Conservation (phyloP, 108 stramenopile genomes). For the Stephanodiscus minutulus region DNA sequence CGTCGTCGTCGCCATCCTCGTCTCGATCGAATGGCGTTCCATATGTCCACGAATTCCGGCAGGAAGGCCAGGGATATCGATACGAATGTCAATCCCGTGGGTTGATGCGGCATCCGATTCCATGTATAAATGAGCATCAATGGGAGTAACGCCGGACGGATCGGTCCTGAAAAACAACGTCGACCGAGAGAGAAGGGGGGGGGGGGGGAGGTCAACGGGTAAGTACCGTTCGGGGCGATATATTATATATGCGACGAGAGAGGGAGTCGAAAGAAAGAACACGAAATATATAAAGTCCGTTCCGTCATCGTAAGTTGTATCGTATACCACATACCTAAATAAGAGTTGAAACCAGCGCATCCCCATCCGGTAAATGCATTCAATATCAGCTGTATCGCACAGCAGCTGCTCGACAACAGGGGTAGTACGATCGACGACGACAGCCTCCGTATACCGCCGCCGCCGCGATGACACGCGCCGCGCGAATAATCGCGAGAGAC, state of each 20-base stretch:
- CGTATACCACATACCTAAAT: slow-evolving; percentile 49
- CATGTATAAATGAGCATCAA: slow-evolving; percentile 32
- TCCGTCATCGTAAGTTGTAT: no score
- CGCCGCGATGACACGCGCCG: no score
- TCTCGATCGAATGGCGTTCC: slow-evolving; percentile 33
- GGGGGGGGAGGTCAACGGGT: no score
- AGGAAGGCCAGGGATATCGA: slow-evolving; percentile 61
- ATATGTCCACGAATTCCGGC: slow-evolving; percentile 66
- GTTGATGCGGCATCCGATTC: slow-evolving; percentile 25
- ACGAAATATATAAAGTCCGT: no score
- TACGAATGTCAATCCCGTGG: slow-evolving; percentile 14
- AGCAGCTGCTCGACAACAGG: slow-evolving; percentile 74
- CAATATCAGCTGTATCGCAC: slow-evolving; percentile 72
- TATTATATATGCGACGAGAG: no score
- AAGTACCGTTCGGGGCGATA: background rate
- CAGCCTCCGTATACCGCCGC: no score
- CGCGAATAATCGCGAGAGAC: no score
- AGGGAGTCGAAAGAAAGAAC: slow-evolving; percentile 29
- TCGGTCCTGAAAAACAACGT: slow-evolving; percentile 11
- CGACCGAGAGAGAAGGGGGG: no score
- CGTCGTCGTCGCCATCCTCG: slow-evolving; percentile 5
- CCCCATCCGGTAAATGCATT: slow-evolving; percentile 65
- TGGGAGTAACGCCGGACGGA: slow-evolving; percentile 26
- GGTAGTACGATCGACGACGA: slow-evolving; percentile 55
- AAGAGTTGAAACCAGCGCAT: slow-evolving; percentile 86